Base-by-base conservation (phyloP, 164 flowering plant species). In the Aristolochia contorta region DNA sequence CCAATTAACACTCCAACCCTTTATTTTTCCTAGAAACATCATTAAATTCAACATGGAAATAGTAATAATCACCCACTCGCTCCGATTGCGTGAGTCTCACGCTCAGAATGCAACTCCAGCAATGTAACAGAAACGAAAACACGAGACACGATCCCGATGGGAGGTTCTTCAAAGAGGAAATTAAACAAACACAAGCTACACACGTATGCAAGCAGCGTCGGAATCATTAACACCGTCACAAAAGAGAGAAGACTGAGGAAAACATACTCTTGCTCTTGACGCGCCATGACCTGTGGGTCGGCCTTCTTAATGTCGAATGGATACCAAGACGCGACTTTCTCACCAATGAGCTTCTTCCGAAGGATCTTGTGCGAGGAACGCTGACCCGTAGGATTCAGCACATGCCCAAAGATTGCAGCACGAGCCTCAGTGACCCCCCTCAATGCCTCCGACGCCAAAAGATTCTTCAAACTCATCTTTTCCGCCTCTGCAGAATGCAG, bases 291-390 rank as follows among this genome's bases (percentile, higher is more conserved):
- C 9, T 59, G 72, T 12, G 95, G 96, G 59, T 89, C 95, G 32
- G 80, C 87, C 14, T 72, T 69, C 65, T 74, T 73, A 57, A 89
- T 81, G 64, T 89, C 96, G 54, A 75, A 51, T 3, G 96, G 95
- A 69, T 92, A 92, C 96, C 96, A 92, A 0, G 59, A 41, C 0
- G 96, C 80, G 52, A 89, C 83, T 65, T 89, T 89, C 23, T 85
- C 89, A 47, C 96, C 95, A 45, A 92, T 78, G 57, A 92, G 86
- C 73, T 92, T 92, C 80, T 85, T 89, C 15, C 91, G 69, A 2
- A 87, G 72, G 54, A 92, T 48, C 75, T 89, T 92, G 68, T 87
- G 91, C 6, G 93, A 57, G 18, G 96, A 84, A 67, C 81, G 77
- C 75, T 82, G 76, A 2, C 92, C 98, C 0, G 89, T 82, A 16